Percentiles rank a stretch among this genome's conserved stretches.
Conservation (phyloP, 257 asterid species). For the Eustoma russellianum region DNA sequence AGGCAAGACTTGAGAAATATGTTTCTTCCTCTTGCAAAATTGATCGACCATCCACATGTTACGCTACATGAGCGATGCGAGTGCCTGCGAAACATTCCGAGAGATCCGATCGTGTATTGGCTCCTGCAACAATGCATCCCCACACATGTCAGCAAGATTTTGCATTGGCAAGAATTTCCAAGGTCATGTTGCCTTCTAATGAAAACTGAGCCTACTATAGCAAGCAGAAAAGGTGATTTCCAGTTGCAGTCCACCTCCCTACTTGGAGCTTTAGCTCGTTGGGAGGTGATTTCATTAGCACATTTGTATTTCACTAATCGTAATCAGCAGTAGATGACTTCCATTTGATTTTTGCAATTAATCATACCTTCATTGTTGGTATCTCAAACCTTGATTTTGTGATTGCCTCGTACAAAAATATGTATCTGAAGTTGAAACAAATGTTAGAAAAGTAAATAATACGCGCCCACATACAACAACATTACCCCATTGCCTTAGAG, state of each 20-base stretch:
- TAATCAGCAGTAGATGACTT: neutral
- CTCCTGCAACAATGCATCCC: constrained; percentile 43
- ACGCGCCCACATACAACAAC: neutral
- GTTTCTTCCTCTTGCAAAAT: too few species aligned
- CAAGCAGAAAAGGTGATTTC: neutral
- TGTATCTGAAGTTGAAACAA: constrained; percentile 43
- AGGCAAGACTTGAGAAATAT: too few species aligned
- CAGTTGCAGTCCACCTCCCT: constrained; percentile 34
- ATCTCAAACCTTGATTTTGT: constrained; percentile 57
- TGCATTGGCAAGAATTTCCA: neutral
- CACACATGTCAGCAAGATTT: constrained; percentile 2
- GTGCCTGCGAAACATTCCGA: constrained; percentile 46
- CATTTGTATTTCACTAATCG: constrained; percentile 30
- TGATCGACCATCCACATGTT: too few species aligned
- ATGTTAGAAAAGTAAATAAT: neutral
- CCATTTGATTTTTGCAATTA: neutral
- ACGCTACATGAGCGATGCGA: constrained; percentile 33
- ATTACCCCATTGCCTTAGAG: too few species aligned
- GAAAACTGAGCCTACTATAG: too few species aligned
- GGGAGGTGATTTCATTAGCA: too few species aligned
- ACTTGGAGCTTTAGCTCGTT: constrained; percentile 12
- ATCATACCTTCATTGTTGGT: constrained; percentile 44
- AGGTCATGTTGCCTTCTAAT: too few species aligned
- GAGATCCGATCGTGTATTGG: constrained; percentile 61
- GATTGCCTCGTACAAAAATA: constrained; percentile 76